A percentile compares a stretch with the other conserved stretches of the same genome.
Evolutionary conservation across 2,329 filamentous ascomycete genomes (phyloP).

Genomic region (Microascus cirrosus): DNA sequence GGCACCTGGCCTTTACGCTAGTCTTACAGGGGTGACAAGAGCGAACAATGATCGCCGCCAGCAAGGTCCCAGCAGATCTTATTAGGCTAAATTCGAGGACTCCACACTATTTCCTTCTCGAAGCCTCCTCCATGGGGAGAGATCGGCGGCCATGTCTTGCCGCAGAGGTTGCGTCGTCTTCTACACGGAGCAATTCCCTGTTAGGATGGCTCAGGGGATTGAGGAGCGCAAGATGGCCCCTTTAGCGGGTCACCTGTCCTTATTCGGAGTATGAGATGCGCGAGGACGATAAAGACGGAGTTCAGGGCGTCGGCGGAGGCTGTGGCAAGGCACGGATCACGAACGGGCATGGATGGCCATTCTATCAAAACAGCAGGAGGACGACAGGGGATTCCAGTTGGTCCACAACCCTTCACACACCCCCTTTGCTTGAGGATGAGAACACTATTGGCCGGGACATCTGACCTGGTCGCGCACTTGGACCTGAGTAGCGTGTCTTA

Average conservation of each 20-base stretch:
- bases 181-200: neutral
- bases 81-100: neutral
- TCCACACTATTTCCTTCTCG: conserved; percentile 1
- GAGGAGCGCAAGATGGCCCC: neutral
- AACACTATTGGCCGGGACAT: neutral
- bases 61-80: neutral
- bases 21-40: neutral
- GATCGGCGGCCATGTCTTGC: neutral
- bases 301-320: neutral
- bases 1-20: neutral
- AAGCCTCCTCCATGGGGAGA: conserved; percentile 1
- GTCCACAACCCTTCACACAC: neutral
- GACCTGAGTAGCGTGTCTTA: neutral
- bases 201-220: neutral
- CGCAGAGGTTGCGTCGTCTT: neutral
- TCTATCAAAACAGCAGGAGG: neutral
- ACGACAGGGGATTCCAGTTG: neutral
- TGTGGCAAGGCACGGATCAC: neutral
- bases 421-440: neutral
- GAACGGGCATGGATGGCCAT: neutral
- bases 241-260: neutral
- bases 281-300: neutral
- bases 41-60: neutral
- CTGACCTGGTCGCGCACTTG: too few relatives aligned
- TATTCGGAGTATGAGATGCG: neutral